Evolutionary conservation across 2,329 filamentous ascomycete species (phyloP), one percentile per base, ranked within the genome.

Genomic region (Calycina herbarum): DNA sequence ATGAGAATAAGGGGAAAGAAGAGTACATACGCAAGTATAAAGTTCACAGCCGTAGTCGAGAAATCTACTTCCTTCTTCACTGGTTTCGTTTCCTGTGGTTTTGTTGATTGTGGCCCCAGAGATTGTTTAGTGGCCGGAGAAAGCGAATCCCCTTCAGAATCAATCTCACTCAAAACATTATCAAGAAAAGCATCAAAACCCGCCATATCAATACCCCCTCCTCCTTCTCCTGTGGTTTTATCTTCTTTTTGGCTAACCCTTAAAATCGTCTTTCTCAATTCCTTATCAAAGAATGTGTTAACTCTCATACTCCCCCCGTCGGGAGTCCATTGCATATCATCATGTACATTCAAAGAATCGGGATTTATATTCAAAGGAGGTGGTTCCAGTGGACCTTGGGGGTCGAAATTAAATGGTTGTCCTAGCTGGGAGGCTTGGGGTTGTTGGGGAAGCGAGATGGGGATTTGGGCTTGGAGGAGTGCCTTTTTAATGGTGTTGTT

Each of bases 11-110:
- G 8, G 17, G 6, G 35, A 2, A n/a, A 11, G 17, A 64, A 29
- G 29, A 10, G 13, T 15, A 69, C 71, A 57, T 63, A 73, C 72
- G 73, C 72, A 15, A 75, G 71, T 35, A 74, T 73, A 58, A 75
- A 74, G 35, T 73, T 75, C 20, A 75, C 69, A 24, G 72, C 73
- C n/a, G 72, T 45, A 2, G 68, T 68, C 20, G 67, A 64, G 33
- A 69, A 20, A 51, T 70, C 67, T 27, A 17, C 57, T 33, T 66
- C 24, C 40, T 42, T 57, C 35, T 11, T 11, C 24, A 11, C 56
- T 15, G 24, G 10, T 0, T 51, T 38, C 31, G 58, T 29, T 38
- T 6, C 17, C 11, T 59, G 61, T 45, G 35, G 42, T 57, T 35
- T 20, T 31, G 4, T 56, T 27, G 48, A 13, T 20, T 11, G 48